These are phyloP conservation scores for Tolypocladium tundrense DNA, from an alignment of 2,329 filamentous ascomycete genomes.

Conservation along the genomic window DNA sequence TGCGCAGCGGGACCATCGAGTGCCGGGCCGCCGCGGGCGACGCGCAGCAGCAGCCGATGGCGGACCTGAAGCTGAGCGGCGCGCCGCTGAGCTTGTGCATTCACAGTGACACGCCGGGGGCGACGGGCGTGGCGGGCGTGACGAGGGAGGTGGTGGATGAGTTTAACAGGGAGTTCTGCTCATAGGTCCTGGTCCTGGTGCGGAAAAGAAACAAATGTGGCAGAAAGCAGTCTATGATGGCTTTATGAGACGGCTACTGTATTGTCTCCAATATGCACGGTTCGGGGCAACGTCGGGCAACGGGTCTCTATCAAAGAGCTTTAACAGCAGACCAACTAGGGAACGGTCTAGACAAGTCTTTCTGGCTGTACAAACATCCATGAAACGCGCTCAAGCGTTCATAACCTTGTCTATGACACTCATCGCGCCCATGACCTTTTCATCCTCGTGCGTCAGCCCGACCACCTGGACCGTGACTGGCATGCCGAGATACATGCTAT, in stretches of 20 bases:
- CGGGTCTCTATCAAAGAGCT: too few relatives aligned
- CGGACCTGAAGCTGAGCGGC: background rate
- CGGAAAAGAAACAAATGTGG: too few relatives aligned
- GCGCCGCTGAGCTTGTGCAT: conserved; percentile 1
- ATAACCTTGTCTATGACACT: conserved; percentile 6
- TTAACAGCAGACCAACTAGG: too few relatives aligned
- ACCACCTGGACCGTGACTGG: conserved; percentile 10
- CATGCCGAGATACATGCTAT: conserved; percentile 6
- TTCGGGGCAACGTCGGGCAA: too few relatives aligned
- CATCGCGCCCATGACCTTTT: conserved; percentile 9
- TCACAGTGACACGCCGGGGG: conserved; percentile 1
- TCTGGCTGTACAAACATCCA: too few relatives aligned
- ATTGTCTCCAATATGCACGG: too few relatives aligned
- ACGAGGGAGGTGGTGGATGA: background rate
- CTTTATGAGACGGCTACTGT: too few relatives aligned
- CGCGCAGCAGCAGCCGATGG: background rate
- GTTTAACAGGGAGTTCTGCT: background rate
- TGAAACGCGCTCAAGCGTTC: background rate
- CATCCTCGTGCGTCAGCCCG: conserved; percentile 8
- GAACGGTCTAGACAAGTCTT: too few relatives aligned
- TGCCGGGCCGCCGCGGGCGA: background rate
- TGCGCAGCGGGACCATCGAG: background rate
- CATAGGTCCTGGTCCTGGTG: background rate
- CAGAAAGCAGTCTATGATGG: too few relatives aligned
- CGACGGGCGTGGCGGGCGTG: background rate